These are phyloP conservation scores for Rhododendron williamsianum DNA, from an alignment of 148 eudicot species.

Conservation along the genomic window DNA sequence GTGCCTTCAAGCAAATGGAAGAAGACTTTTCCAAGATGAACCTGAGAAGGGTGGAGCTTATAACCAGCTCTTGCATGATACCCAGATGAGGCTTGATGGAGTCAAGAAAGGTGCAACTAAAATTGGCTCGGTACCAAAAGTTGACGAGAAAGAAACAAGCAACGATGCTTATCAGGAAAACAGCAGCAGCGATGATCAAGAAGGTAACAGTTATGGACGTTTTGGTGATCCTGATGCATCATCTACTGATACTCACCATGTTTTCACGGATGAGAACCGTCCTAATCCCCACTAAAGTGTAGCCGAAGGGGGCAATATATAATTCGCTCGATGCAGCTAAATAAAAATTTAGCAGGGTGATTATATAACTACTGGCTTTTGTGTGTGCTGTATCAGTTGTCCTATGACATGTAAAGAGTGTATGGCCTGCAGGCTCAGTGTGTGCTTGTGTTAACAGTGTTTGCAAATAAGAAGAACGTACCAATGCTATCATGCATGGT, in stretches of 20 bases:
- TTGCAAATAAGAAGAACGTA: not conserved
- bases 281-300: not conserved
- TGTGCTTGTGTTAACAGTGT: not conserved
- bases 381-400: not conserved
- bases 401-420: not conserved
- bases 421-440: not conserved
- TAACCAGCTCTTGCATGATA: not conserved
- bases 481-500: not conserved
- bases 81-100: not conserved
- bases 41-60: not conserved
- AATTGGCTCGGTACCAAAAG: not conserved
- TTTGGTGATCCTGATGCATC: not conserved
- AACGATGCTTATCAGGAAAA: not conserved
- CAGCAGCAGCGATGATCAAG: not conserved
- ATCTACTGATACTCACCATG: not conserved
- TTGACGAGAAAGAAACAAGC: not conserved
- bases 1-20: conserved; percentile 5
- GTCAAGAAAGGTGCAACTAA: not conserved
- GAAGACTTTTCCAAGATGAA: not conserved
- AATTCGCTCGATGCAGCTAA: not conserved
- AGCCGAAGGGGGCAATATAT: not conserved
- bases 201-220: not conserved
- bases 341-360: not conserved
- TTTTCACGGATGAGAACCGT: not conserved
- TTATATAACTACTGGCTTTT: not conserved